Conservation (phyloP, 2,329 filamentous ascomycete species). For the Trichoderma sp. region DNA sequence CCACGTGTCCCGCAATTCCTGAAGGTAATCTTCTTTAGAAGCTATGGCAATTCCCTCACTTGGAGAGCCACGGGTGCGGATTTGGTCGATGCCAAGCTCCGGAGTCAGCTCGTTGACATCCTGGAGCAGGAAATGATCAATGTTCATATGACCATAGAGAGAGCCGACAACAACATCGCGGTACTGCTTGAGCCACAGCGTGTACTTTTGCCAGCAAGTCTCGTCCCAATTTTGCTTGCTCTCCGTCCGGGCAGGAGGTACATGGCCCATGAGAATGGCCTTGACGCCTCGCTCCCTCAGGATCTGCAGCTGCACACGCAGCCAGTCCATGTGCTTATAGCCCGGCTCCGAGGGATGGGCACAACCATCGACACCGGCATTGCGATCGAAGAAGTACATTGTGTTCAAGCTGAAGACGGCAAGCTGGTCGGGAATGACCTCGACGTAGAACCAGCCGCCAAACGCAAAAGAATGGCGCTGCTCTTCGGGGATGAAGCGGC, state of each 20-base stretch:
- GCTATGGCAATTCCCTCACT: conserved; percentile 57
- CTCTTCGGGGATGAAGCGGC: conserved; percentile 81
- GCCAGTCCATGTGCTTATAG: conserved; percentile 94
- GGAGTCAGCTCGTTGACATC: conserved; percentile 76
- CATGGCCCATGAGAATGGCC: conserved; percentile 89
- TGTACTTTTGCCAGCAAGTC: conserved; percentile 97
- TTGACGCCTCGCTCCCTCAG: conserved; percentile 85
- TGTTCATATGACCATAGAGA: conserved; percentile 95
- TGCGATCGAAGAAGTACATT: conserved; percentile 91
- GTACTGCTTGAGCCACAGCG: conserved; percentile 84
- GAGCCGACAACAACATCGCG: conserved; percentile 80
- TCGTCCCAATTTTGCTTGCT: conserved; percentile 92
- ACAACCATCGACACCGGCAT: conserved; percentile 91
- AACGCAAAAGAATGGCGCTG: conserved; percentile 88
- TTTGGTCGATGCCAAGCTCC: conserved; percentile 37
- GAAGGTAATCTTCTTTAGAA: conserved; percentile 69
- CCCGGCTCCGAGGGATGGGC: conserved; percentile 75
- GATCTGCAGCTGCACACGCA: conserved; percentile 81
- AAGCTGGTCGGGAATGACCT: conserved; percentile 81
- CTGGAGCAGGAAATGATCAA: conserved; percentile 93
- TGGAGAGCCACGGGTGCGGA: conserved; percentile 29
- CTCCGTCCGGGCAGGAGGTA: conserved; percentile 81
- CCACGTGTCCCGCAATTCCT: conserved; percentile 76
- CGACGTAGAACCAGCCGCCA: conserved; percentile 91
- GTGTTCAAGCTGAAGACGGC: conserved; percentile 95